Conservation (phyloP, 345 rosid species). For the Gossypium turneri region DNA sequence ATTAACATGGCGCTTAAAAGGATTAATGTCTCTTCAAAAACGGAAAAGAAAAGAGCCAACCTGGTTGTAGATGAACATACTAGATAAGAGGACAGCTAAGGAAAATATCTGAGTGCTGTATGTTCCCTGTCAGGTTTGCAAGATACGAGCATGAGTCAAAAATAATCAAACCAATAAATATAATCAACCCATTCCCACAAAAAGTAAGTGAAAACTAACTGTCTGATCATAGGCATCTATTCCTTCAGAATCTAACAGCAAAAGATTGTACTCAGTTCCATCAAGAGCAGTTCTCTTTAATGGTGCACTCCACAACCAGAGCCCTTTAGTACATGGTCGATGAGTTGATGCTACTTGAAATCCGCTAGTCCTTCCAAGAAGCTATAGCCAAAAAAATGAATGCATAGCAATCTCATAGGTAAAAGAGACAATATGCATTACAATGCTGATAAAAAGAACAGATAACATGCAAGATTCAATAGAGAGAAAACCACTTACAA, state of each 20-base stretch:
- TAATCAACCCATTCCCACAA: not conserved
- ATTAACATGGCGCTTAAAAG: not conserved
- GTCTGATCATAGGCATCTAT: constrained; percentile 98
- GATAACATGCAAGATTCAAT: not conserved
- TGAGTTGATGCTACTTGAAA: constrained; percentile 98
- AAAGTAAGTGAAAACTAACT: constrained; percentile 37
- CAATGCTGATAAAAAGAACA: not conserved
- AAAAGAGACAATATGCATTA: not conserved
- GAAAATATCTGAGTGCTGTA: constrained; percentile 99
- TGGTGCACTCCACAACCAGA: constrained; percentile 98
- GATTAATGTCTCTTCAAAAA: not conserved
- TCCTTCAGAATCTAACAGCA: constrained; percentile 93
- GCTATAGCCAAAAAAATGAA: constrained; percentile 42
- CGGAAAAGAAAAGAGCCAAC: constrained; percentile 29
- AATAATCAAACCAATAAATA: not conserved
- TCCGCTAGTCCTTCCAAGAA: constrained; percentile 96
- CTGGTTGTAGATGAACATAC: constrained; percentile 98
- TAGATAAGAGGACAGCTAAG: constrained; percentile 89
- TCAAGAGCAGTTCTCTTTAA: constrained; percentile 86
- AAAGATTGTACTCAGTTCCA: constrained; percentile 85
- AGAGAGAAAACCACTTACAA: not conserved
- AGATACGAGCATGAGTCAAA: not conserved
- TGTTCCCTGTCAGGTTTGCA: constrained; percentile 59
- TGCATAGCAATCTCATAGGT: not conserved
- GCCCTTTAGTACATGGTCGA: constrained; percentile 95